Conservation (phyloP, 148 eudicot species). For the Rhododendron ferrugineum region DNA sequence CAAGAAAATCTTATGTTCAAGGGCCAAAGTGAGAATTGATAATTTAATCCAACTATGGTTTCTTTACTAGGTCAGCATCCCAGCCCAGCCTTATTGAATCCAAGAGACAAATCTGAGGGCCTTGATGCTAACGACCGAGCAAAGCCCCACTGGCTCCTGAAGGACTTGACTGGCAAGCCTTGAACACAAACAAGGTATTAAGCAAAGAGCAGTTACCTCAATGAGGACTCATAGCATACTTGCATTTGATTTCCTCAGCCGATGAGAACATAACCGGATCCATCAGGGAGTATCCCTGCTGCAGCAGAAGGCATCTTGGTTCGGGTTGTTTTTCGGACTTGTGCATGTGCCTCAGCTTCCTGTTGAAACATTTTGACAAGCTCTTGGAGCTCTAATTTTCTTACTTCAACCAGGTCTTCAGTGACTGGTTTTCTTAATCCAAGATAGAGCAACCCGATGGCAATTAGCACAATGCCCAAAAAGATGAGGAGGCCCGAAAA, state of each 20-base stretch:
- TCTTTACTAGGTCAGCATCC: background rate
- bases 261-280: background rate
- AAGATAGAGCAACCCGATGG: constrained; percentile 61
- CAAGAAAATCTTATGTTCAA: background rate
- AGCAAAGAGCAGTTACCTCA: background rate
- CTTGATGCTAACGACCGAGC: background rate
- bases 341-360: constrained; percentile 95
- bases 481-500: constrained; percentile 58
- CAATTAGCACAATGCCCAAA: constrained; percentile 53
- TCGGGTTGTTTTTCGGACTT: constrained; percentile 45
- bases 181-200: background rate
- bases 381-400: constrained; percentile 80
- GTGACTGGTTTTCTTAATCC: constrained; percentile 69
- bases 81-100: background rate
- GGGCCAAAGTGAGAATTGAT: background rate
- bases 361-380: constrained; percentile 90
- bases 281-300: background rate
- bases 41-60: background rate
- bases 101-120: background rate
- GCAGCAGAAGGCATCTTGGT: constrained; percentile 1
- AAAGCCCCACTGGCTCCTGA: background rate
- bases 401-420: constrained; percentile 70
- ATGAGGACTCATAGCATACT: background rate
- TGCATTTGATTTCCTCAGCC: background rate
- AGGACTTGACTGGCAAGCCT: background rate